Conservation (phyloP, 2,329 filamentous ascomycete species). For the Beauveria australis region DNA sequence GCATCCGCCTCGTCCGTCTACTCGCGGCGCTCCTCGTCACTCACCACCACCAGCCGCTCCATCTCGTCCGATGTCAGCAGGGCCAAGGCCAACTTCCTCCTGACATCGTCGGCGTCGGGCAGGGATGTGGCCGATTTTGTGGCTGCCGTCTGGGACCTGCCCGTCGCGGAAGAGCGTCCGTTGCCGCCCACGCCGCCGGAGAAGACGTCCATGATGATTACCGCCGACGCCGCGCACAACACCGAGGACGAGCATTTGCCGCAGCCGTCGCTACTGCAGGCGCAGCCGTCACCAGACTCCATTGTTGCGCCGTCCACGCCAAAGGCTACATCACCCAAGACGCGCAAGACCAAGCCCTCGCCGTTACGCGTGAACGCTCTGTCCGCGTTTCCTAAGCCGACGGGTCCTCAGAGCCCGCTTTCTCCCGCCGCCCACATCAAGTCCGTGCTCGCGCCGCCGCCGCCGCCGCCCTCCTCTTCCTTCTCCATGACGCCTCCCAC, state of each 20-base stretch:
- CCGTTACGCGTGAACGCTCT: slow-evolving; percentile 1
- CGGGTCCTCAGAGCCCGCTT: slow-evolving; percentile 7
- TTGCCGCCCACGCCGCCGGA: neutral
- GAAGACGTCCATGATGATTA: neutral
- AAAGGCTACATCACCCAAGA: neutral
- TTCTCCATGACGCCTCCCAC: neutral
- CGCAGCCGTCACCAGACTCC: neutral
- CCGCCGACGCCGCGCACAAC: too few relatives aligned
- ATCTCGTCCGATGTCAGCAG: slow-evolving; percentile 27
- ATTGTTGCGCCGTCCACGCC: neutral
- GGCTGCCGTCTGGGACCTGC: slow-evolving; percentile 40
- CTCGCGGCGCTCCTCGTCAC: neutral
- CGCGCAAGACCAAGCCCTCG: slow-evolving; percentile 2
- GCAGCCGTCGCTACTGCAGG: too few relatives aligned
- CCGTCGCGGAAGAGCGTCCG: neutral
- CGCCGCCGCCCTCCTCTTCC: too few relatives aligned
- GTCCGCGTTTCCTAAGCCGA: slow-evolving; percentile 2
- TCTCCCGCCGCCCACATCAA: neutral
- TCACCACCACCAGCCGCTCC: slow-evolving; percentile 12
- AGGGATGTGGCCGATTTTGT: slow-evolving; percentile 47
- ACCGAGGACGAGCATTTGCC: too few relatives aligned
- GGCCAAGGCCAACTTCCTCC: slow-evolving; percentile 47
- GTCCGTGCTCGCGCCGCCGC: slow-evolving; percentile 7
- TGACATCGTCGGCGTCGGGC: slow-evolving; percentile 46
- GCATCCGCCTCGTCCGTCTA: neutral